Percentiles rank a stretch among this genome's conserved stretches.
Evolutionary conservation across 2,329 filamentous ascomycete genomes (phyloP).

Genomic region (Pseudogymnoascus sp.): DNA sequence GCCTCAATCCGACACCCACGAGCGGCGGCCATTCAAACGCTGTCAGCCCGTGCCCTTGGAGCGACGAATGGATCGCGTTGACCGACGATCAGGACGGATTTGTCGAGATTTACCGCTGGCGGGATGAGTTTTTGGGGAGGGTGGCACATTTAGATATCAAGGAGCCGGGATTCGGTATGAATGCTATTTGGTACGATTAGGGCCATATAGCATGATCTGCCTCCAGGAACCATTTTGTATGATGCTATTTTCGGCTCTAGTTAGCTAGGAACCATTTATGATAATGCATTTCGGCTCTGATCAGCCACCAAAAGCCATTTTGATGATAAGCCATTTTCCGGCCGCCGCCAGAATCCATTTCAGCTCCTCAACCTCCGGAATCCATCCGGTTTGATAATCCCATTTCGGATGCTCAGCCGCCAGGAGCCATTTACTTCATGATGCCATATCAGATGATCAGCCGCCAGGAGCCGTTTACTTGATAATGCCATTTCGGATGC

Average conservation of each 20-base stretch:
- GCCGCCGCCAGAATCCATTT: no score
- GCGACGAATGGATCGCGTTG: conserved; percentile 81
- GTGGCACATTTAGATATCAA: conserved; percentile 70
- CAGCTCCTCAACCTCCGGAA: no score
- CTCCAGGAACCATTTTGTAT: not conserved
- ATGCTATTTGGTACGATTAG: conserved; percentile 91
- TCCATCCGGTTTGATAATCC: no score
- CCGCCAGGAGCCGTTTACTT: no score
- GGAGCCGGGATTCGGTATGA: conserved; percentile 92
- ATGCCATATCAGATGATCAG: no score
- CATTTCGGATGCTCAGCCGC: not conserved
- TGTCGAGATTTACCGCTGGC: conserved; percentile 78
- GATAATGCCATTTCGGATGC: not conserved
- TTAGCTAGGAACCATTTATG: not conserved
- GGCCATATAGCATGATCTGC: not conserved
- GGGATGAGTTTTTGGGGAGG: conserved; percentile 68
- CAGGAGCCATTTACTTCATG: no score
- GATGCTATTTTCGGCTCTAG: not conserved
- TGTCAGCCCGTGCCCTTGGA: conserved; percentile 75
- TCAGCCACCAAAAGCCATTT: not conserved
- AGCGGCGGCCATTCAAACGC: conserved; percentile 86
- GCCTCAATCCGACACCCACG: conserved; percentile 74
- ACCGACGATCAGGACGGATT: conserved; percentile 84
- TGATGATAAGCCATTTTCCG: no score
- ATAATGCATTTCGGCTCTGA: not conserved